phyloP scores from a whole-genome alignment of 1,284 basidiomycete species.

The Binderoboletus segoi region DNA sequence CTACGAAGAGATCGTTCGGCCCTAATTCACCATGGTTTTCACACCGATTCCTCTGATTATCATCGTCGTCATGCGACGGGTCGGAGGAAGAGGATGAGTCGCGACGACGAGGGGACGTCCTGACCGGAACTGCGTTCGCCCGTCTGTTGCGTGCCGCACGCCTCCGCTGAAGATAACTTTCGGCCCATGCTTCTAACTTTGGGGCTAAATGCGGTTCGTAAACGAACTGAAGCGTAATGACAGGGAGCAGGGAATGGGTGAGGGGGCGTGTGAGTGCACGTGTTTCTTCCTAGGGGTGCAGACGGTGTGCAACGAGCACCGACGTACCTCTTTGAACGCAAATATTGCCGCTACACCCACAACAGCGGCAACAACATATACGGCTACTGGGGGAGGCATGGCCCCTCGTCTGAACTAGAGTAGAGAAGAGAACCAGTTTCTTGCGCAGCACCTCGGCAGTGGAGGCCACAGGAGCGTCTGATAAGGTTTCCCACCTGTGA shows the following conservation, averaged over 20 bases:
- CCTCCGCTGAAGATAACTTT: slow-evolving; percentile 45
- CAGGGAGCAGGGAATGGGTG: background rate
- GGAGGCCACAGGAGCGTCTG: background rate
- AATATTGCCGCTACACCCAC: slow-evolving; percentile 42
- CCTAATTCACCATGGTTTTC: slow-evolving; percentile 9
- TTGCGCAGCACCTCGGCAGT: slow-evolving; percentile 19
- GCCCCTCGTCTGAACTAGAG: slow-evolving; percentile 7
- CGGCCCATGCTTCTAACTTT: slow-evolving; percentile 52
- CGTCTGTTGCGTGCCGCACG: slow-evolving; percentile 35
- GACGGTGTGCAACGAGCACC: background rate
- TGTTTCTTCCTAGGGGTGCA: slow-evolving; percentile 4
- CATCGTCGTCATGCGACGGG: slow-evolving; percentile 10
- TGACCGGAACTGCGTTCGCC: slow-evolving; percentile 28
- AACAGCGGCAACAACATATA: slow-evolving; percentile 44
- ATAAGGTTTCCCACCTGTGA: slow-evolving; percentile 4
- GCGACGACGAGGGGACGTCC: slow-evolving; percentile 15
- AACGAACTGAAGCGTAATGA: slow-evolving; percentile 45
- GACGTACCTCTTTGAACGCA: slow-evolving; percentile 48
- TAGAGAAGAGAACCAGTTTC: slow-evolving; percentile 4
- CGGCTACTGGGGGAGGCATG: slow-evolving; percentile 36
- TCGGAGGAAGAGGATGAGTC: slow-evolving; percentile 14
- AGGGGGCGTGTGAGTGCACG: slow-evolving; percentile 27
- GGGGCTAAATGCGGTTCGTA: slow-evolving; percentile 67
- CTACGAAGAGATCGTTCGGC: slow-evolving; percentile 12
- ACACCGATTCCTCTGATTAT: slow-evolving; percentile 7